Evolutionary conservation across 23 red algal species (phyloP).

Genomic region (Cyanidioschyzon merolae): DNA sequence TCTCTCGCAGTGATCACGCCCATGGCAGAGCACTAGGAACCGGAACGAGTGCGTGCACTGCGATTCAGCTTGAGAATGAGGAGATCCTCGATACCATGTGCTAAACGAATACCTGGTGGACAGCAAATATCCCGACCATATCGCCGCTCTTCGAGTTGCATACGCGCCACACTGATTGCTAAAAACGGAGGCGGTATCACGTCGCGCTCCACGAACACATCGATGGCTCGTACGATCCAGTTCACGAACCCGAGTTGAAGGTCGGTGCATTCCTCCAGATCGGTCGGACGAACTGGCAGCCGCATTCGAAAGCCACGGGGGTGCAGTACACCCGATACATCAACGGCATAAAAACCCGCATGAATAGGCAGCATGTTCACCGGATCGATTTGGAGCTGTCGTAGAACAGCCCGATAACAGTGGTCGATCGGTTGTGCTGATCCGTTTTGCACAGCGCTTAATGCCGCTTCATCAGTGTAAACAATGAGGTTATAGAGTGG

Average conservation of each 20-base stretch:
- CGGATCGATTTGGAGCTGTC: slow-evolving; percentile 4
- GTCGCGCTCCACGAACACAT: not conserved
- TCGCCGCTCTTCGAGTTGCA: not conserved
- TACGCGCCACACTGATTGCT: not conserved
- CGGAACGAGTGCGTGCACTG: not conserved
- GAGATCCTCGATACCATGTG: not conserved
- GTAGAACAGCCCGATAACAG: not conserved
- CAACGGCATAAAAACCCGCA: not conserved
- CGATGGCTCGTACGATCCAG: not conserved
- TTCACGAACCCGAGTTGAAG: not conserved
- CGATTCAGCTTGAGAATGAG: not conserved
- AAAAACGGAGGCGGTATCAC: not conserved
- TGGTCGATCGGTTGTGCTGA: not conserved
- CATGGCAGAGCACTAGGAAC: too few species aligned
- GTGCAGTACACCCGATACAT: not conserved
- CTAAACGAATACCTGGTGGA: slow-evolving; percentile 1
- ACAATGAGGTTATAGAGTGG: slow-evolving; percentile 14
- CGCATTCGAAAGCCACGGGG: not conserved
- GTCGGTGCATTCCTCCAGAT: not conserved
- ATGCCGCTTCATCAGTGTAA: not conserved
- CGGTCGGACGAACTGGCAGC: slow-evolving; percentile 9
- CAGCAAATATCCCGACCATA: slow-evolving; percentile 3
- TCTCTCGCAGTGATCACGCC: too few species aligned
- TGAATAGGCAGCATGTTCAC: not conserved
- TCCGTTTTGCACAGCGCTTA: not conserved